Conservation (phyloP, 805 yeast genomes). For the Hyphopichia homilentoma region DNA sequence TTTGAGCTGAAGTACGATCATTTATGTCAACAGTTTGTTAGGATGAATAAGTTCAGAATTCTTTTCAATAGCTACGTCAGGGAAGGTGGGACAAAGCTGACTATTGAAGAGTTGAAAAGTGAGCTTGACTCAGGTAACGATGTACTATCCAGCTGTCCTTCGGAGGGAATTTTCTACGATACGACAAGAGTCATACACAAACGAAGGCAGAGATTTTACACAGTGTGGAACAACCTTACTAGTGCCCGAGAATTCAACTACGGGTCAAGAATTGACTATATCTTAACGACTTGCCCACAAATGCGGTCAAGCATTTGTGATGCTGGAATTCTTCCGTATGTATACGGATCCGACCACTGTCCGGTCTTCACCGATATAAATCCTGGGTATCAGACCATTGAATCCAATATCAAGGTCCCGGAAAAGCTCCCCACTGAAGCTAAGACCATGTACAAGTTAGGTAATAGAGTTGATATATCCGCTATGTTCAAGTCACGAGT, state of each 20-base stretch:
- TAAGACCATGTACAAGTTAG: slow-evolving; percentile 39
- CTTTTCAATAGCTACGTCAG: slow-evolving; percentile 24
- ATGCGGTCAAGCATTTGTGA: slow-evolving; percentile 30
- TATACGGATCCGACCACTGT: slow-evolving; percentile 92
- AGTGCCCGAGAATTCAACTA: slow-evolving; percentile 76
- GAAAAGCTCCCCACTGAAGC: slow-evolving; percentile 50
- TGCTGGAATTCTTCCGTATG: slow-evolving; percentile 60
- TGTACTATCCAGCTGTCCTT: not conserved
- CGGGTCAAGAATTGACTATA: slow-evolving; percentile 86
- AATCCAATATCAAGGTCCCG: not conserved
- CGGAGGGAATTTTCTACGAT: slow-evolving; percentile 41
- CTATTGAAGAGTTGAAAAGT: not conserved
- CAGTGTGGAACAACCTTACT: slow-evolving; percentile 86
- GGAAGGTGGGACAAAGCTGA: not conserved
- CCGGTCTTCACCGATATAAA: slow-evolving; percentile 76
- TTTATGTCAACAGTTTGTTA: too few species aligned
- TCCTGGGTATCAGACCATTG: slow-evolving; percentile 6
- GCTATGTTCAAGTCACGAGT: slow-evolving; percentile 16
- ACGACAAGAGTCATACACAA: slow-evolving; percentile 56
- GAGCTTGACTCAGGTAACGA: not conserved
- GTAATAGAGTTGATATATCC: slow-evolving; percentile 30
- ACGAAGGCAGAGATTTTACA: slow-evolving; percentile 62
- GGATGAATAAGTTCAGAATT: slow-evolving; percentile 14
- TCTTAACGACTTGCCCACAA: slow-evolving; percentile 44
- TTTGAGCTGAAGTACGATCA: too few species aligned